phyloP scores from a whole-genome alignment of 495 filamentous ascomycete genomes.

The Rusavskia elegans region DNA sequence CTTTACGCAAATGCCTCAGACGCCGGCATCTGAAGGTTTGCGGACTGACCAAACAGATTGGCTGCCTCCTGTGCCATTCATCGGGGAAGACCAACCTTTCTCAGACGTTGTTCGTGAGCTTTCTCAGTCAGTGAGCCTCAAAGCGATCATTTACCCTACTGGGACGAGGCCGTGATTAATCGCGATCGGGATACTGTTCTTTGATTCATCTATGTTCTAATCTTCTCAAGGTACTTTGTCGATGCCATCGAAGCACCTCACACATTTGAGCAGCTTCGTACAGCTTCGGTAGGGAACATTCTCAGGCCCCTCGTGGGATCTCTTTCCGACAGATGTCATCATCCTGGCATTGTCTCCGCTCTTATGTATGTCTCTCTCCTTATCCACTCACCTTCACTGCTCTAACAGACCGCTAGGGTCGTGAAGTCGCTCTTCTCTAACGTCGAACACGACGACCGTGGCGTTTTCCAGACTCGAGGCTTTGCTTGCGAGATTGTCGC shows the following conservation, averaged over 20 bases:
- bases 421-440: constrained; percentile 64
- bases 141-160: neutral
- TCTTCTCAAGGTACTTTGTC: constrained; percentile 39
- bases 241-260: constrained; percentile 48
- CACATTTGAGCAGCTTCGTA: constrained; percentile 68
- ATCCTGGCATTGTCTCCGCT: constrained; percentile 61
- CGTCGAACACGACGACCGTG: constrained; percentile 45
- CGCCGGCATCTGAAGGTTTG: neutral
- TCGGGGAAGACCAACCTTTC: constrained; percentile 46
- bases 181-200: neutral
- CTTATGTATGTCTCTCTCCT: constrained; percentile 42
- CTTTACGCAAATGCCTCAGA: neutral
- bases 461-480: constrained; percentile 59
- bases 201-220: neutral
- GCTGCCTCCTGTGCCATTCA: constrained; percentile 30
- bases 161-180: no score
- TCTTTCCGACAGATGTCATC: constrained; percentile 47
- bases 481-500: constrained; percentile 84
- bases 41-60: constrained; percentile 1
- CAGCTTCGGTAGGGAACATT: constrained; percentile 43
- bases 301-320: constrained; percentile 50
- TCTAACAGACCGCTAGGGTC: constrained; percentile 31
- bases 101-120: constrained; percentile 50
- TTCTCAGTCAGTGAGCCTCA: constrained; percentile 30
- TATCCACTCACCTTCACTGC: neutral